These are phyloP conservation scores for Chaetomidium leptoderma DNA, from an alignment of 495 filamentous ascomycete species.

Conservation along the genomic window DNA sequence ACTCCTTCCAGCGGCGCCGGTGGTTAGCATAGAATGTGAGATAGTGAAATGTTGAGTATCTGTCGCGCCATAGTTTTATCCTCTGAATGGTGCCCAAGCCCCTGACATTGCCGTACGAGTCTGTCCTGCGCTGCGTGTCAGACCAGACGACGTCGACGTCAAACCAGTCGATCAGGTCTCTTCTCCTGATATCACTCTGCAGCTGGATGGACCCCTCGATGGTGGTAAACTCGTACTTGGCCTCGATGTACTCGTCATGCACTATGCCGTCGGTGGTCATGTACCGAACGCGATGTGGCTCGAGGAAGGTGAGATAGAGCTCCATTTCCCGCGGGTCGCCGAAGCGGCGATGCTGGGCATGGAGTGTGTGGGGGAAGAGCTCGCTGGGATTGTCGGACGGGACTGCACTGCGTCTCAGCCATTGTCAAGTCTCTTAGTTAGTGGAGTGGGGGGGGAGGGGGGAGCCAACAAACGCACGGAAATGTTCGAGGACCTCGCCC, in stretches of 20 bases:
- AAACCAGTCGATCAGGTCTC: constrained; percentile 36
- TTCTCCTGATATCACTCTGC: constrained; percentile 32
- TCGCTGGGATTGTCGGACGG: constrained; percentile 32
- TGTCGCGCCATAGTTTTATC: constrained; percentile 37
- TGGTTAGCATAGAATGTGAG: constrained; percentile 36
- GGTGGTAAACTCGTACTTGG: constrained; percentile 38
- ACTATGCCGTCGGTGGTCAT: constrained; percentile 28
- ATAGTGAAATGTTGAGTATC: constrained; percentile 33
- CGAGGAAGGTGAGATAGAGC: constrained; percentile 33
- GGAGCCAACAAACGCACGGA: constrained; percentile 26
- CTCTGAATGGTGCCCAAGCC: constrained; percentile 37
- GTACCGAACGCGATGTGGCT: constrained; percentile 35
- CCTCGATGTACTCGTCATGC: constrained; percentile 34
- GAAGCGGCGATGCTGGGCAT: constrained; percentile 35
- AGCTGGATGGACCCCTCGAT: constrained; percentile 33
- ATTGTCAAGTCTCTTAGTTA: background rate
- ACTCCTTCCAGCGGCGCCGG: constrained; percentile 34
- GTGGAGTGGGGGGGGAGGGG: background rate
- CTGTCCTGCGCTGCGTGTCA: constrained; percentile 31
- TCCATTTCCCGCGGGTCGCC: constrained; percentile 35
- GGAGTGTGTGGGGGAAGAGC: constrained; percentile 32
- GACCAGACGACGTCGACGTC: constrained; percentile 39
- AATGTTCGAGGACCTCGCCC: constrained; percentile 37
- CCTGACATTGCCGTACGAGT: constrained; percentile 34
- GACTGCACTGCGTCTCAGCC: constrained; percentile 22